Conservation (phyloP, 805 yeast species). For the Saccharomycopsis selenospora region DNA sequence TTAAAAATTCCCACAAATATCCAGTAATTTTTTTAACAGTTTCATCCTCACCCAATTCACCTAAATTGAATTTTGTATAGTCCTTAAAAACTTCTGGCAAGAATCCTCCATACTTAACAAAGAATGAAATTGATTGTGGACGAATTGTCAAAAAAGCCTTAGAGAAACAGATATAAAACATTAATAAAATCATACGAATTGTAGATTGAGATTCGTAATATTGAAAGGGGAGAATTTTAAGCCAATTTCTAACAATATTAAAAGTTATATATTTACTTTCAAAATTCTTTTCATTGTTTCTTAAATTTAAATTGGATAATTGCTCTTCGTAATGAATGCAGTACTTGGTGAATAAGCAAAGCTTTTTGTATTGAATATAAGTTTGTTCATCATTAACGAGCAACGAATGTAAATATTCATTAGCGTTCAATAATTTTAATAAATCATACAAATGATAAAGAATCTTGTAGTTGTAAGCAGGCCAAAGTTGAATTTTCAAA, state of each 20-base stretch:
- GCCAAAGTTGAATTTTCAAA: conserved; percentile 9
- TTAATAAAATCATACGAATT: neutral
- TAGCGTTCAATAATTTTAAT: neutral
- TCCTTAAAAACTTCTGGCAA: neutral
- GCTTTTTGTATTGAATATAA: neutral
- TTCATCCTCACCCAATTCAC: neutral
- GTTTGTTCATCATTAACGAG: neutral
- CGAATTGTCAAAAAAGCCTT: neutral
- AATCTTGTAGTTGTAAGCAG: conserved; percentile 3
- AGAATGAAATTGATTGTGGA: neutral
- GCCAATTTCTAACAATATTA: neutral
- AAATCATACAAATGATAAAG: neutral
- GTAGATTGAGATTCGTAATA: neutral
- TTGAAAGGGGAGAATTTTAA: neutral
- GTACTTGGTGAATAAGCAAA: neutral
- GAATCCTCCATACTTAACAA: neutral
- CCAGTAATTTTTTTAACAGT: neutral
- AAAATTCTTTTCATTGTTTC: neutral
- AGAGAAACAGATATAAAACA: neutral
- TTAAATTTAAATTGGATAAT: neutral
- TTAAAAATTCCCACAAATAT: neutral
- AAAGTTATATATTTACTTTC: neutral
- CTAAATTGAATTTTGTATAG: neutral
- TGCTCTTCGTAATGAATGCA: neutral
- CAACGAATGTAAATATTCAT: neutral